Conservation (phyloP, 768 basidiomycete species). For the Termitomyces sp. region DNA sequence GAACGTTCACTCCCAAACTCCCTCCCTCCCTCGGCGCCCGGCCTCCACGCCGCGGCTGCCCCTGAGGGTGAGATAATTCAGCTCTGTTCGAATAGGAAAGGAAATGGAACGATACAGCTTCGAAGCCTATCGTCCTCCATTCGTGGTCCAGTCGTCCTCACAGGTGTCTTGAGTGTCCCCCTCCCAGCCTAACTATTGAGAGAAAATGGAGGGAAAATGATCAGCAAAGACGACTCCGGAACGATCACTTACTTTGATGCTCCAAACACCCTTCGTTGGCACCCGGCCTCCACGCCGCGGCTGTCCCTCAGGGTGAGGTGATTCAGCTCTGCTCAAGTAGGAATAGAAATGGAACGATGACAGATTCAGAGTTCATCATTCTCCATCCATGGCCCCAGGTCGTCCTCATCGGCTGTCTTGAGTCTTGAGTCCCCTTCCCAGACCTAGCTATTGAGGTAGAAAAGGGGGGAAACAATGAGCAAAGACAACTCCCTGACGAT, state of each 20-base stretch:
- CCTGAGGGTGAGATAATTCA: background rate
- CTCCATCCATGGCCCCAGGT: background rate
- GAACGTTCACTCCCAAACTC: background rate
- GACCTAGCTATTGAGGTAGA: too few species aligned
- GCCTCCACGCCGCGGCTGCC: conserved; percentile 4
- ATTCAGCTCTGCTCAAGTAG: background rate
- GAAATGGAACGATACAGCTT: background rate
- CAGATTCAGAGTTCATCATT: background rate
- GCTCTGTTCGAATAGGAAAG: background rate
- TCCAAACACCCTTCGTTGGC: background rate
- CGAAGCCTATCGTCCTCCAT: background rate
- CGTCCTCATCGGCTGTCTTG: background rate
- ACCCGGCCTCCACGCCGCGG: conserved; percentile 6
- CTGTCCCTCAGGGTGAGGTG: background rate
- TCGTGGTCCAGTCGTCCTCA: background rate
- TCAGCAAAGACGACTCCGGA: conserved; percentile 2
- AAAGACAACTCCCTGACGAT: background rate
- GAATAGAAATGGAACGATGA: background rate
- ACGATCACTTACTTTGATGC: background rate
- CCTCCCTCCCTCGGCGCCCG: background rate
- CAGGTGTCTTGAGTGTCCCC: background rate
- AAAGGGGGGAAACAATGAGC: background rate
- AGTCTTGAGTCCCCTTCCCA: background rate
- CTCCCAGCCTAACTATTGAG: too few species aligned
- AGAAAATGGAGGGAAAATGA: background rate